These are phyloP conservation scores for Dothidotthia symphoricarpi DNA, from an alignment of 2,329 filamentous ascomycete species.

Conservation along the genomic window DNA sequence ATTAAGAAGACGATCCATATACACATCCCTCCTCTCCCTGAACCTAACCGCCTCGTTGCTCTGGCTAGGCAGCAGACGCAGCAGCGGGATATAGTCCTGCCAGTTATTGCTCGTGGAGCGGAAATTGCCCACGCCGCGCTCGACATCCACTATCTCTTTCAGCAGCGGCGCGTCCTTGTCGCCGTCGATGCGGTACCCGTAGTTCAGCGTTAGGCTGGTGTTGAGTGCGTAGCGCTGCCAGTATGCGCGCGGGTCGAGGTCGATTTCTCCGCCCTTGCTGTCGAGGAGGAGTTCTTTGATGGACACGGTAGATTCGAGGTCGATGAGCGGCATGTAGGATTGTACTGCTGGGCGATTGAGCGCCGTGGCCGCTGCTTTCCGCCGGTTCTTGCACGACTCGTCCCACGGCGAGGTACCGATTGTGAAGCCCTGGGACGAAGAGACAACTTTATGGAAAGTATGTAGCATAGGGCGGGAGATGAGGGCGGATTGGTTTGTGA, in stretches of 20 bases:
- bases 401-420: slow-evolving; percentile 85
- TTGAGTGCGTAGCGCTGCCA: slow-evolving; percentile 76
- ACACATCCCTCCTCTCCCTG: slow-evolving; percentile 66
- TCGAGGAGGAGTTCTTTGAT: slow-evolving; percentile 71
- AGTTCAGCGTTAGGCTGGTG: slow-evolving; percentile 74
- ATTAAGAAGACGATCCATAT: slow-evolving; percentile 59
- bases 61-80: slow-evolving; percentile 63
- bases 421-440: slow-evolving; percentile 73
- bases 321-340: slow-evolving; percentile 78
- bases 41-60: slow-evolving; percentile 65
- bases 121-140: slow-evolving; percentile 73
- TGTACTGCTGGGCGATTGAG: slow-evolving; percentile 74
- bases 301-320: slow-evolving; percentile 69
- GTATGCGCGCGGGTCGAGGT: slow-evolving; percentile 70
- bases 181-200: slow-evolving; percentile 72
- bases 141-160: slow-evolving; percentile 71
- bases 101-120: slow-evolving; percentile 78
- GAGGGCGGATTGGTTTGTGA: slow-evolving; percentile 73
- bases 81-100: slow-evolving; percentile 78
- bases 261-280: slow-evolving; percentile 58
- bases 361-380: slow-evolving; percentile 76
- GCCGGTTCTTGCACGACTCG: slow-evolving; percentile 71
- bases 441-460: slow-evolving; percentile 78
- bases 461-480: slow-evolving; percentile 77
- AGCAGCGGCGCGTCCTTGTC: slow-evolving; percentile 66